Conservation (phyloP, 768 basidiomycete genomes). For the Thelephora aurantiotincta region DNA sequence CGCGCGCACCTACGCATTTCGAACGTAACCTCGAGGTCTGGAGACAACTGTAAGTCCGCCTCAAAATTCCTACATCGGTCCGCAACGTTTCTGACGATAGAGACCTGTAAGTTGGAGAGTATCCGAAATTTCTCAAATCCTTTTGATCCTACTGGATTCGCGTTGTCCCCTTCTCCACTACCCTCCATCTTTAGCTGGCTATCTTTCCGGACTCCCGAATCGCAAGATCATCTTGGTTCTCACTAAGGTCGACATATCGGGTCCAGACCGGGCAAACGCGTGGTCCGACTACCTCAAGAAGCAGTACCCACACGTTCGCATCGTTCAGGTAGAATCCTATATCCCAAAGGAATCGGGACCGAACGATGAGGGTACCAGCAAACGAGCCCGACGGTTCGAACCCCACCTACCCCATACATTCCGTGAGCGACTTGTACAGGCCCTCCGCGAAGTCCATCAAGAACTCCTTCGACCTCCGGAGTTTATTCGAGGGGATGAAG, state of each 20-base stretch:
- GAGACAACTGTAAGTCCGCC: slow-evolving; percentile 65
- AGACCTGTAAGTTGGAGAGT: slow-evolving; percentile 67
- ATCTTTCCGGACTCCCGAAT: slow-evolving; percentile 28
- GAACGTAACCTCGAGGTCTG: slow-evolving; percentile 91
- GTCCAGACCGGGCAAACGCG: slow-evolving; percentile 41
- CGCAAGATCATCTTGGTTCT: slow-evolving; percentile 53
- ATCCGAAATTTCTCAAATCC: slow-evolving; percentile 78
- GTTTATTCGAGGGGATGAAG: slow-evolving; percentile 30
- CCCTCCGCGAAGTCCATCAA: slow-evolving; percentile 51
- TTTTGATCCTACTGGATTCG: slow-evolving; percentile 79
- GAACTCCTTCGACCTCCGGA: slow-evolving; percentile 58
- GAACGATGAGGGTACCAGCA: slow-evolving; percentile 8
- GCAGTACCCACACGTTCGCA: slow-evolving; percentile 36
- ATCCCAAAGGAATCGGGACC: slow-evolving; percentile 23
- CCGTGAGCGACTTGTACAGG: slow-evolving; percentile 45
- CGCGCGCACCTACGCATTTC: slow-evolving; percentile 61
- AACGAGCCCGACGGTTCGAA: slow-evolving; percentile 28
- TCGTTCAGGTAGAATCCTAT: slow-evolving; percentile 73
- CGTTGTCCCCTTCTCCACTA: slow-evolving; percentile 82
- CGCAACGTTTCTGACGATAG: neutral
- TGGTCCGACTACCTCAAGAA: slow-evolving; percentile 52
- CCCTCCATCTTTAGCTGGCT: slow-evolving; percentile 60
- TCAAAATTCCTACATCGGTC: neutral
- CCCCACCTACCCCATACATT: slow-evolving; percentile 59
- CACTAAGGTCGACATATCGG: slow-evolving; percentile 82